Base-by-base conservation (phyloP, 768 basidiomycete species). In the Boletus pseudo-olivaceus region DNA sequence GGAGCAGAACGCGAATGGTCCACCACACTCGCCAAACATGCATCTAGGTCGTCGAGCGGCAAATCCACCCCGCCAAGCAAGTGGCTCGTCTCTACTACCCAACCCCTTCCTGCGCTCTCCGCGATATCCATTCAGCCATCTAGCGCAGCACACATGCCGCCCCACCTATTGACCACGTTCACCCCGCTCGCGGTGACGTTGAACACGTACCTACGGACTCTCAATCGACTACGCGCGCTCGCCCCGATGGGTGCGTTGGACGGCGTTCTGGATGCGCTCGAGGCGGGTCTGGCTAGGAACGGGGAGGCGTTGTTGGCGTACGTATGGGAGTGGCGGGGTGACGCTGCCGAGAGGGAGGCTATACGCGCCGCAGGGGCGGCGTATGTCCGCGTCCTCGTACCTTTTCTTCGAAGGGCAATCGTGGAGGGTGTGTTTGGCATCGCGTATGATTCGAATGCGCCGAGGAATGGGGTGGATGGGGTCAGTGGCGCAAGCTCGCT, bases 221-320 rank as follows among this genome's bases (percentile, higher is more conserved):
- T 98, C 41, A 98, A 98, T 67, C 78, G 84, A 3, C 74, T 98
- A 20, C 86, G 95, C 4, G 76, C 93, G 11, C 81, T 96, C 12
- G 88, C 89, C 3, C 92, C 93, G 3, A 72, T 81, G 12, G 75
- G 75, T 11, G 76, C 88, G n/a, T 63, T 84, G 43, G 60, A 64
- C 1, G 75, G 78, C n/a, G 72, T 91, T 10, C 63, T 75, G 1
- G 60, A 61, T 1, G 70, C 75, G n/a, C 72, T 90, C 23, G 84
- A 87, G 46, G 67, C 62, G 4, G 72, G 78, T 7, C 72, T 93
- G 17, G 75, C 72, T 2, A 68, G 67, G 33, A 72, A 75, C 5
- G 82, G 81, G 6, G 63, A 72, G 10, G 70, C 72, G 8, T 57
- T 93, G 32, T 56, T 84, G 12, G 67, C 55, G 1, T 86, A 86